Base-by-base conservation (phyloP, 768 basidiomycete genomes). In the Boletus sp. region DNA sequence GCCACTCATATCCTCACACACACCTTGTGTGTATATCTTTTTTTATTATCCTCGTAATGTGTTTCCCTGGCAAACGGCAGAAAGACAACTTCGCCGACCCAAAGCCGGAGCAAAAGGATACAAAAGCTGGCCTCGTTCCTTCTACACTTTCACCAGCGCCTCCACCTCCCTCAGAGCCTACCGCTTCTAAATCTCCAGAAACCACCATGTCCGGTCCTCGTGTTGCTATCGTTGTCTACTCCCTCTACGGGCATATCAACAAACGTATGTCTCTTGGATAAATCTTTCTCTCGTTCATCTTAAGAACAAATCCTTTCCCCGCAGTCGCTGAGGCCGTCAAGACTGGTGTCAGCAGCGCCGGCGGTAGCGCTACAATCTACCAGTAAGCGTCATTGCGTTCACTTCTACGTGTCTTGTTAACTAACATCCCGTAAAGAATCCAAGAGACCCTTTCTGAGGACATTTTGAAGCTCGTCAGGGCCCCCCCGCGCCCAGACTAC, bases 391-490 rank as follows among this genome's bases (percentile, higher is more conserved):
- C 6, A 47, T 2, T 12, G 24, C n/a, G 6, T 10, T n/a, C 18
- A 6, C 40, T 20, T 15, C 1, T 2, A 15, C 20, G 28, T 7
- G 14, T 44, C 5, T 36, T 10, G 14, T 36, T 8, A 14, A 52
- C 50, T 40, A 11, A 60, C 14, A 4, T 32, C 7, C 1, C 8
- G 5, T 24, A 11, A 30, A 91, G 89, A 69, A 82, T 95, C 60
- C 76, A 89, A 56, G 94, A 96, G 75, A 96, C 91, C 17, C 86
- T 96, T 54, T 72, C 87, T 3, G 71, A 81, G 17, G 89, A 92
- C 29, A 71, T 94, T 52, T 76, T 94, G 55, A 71, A 71, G 52
- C 80, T 81, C 69, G 82, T 95, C 80, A 75, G 83, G 64, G 91
- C 90, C 1, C 83, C 86, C 5, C 72, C 87, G 12, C 90, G 88